These are phyloP conservation scores for Dalbergia cochinchinensis DNA, from an alignment of 306 rosid genomes.

Conservation along the genomic window DNA sequence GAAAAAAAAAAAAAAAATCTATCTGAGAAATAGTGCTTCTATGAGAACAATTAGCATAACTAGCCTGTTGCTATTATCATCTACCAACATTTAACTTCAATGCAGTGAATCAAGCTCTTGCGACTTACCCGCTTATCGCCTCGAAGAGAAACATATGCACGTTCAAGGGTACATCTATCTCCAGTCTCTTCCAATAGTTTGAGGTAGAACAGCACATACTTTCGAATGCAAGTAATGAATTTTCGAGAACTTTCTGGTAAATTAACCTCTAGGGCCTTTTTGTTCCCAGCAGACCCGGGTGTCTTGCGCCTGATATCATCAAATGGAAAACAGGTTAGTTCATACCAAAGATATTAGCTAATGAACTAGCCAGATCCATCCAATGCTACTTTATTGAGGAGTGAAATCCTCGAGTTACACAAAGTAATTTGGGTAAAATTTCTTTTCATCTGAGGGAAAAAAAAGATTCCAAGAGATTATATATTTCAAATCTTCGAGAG, in stretches of 20 bases:
- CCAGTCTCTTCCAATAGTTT: conserved; percentile 92
- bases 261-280: conserved; percentile 86
- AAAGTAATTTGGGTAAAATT: conserved; percentile 29
- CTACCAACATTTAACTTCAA: conserved; percentile 8
- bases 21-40: background rate
- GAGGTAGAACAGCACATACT: conserved; percentile 89
- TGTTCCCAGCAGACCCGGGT: conserved; percentile 79
- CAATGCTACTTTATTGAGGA: conserved; percentile 25
- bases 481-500: conserved; percentile 18
- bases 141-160: conserved; percentile 88
- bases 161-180: conserved; percentile 92
- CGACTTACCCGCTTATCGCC: conserved; percentile 91
- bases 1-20: no score
- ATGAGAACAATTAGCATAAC: conserved; percentile 40
- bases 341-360: background rate
- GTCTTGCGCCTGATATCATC: conserved; percentile 79
- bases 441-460: conserved; percentile 4
- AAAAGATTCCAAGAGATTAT: conserved; percentile 14
- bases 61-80: conserved; percentile 7
- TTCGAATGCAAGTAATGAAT: conserved; percentile 94
- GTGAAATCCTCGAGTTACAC: conserved; percentile 31
- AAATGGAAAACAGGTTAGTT: conserved; percentile 46
- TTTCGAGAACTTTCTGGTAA: conserved; percentile 97
- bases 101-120: conserved; percentile 40
- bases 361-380: conserved; percentile 29